These are phyloP conservation scores for Mortierella polycephala DNA, from an alignment of 371 early-diverging fungal genomes.

Conservation along the genomic window DNA sequence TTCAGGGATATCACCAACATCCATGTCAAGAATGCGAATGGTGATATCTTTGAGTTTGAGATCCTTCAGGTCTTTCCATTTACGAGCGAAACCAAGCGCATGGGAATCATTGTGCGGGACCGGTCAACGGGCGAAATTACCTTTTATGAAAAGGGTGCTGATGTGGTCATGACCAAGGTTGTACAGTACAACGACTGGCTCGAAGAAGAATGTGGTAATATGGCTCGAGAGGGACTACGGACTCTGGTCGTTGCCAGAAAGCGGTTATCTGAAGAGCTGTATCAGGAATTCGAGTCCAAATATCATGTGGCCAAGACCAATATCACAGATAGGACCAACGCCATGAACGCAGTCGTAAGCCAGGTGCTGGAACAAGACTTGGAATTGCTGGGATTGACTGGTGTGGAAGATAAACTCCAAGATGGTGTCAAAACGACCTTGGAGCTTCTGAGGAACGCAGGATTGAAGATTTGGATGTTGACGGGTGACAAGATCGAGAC, in stretches of 20 bases:
- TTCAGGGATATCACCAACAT: constrained; percentile 81
- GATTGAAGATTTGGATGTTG: constrained; percentile 99
- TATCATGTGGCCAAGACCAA: constrained; percentile 82
- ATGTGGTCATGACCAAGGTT: constrained; percentile 94
- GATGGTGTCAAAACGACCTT: constrained; percentile 95
- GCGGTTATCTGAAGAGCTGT: constrained; percentile 80
- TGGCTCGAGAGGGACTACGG: constrained; percentile 99
- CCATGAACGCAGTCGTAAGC: constrained; percentile 78
- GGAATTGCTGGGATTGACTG: constrained; percentile 96
- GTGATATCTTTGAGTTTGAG: constrained; percentile 70
- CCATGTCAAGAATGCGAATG: constrained; percentile 68
- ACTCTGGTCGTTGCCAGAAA: constrained; percentile 97
- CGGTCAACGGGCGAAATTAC: constrained; percentile 72
- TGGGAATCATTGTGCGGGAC: constrained; percentile 97
- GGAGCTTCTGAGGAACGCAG: constrained; percentile 95
- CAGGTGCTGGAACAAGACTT: constrained; percentile 86
- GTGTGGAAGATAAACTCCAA: constrained; percentile 99
- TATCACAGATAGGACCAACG: constrained; percentile 75
- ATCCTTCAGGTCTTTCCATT: constrained; percentile 97
- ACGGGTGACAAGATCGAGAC: constrained; percentile 99
- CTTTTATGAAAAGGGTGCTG: constrained; percentile 98
- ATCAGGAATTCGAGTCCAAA: constrained; percentile 72
- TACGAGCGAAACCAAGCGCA: constrained; percentile 98
- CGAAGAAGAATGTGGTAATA: constrained; percentile 98
- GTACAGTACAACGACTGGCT: constrained; percentile 98